Percentiles rank a stretch among this genome's conserved stretches.
Conservation (phyloP, 352 stramenopile species). For the Nothophytophthora sp. region DNA sequence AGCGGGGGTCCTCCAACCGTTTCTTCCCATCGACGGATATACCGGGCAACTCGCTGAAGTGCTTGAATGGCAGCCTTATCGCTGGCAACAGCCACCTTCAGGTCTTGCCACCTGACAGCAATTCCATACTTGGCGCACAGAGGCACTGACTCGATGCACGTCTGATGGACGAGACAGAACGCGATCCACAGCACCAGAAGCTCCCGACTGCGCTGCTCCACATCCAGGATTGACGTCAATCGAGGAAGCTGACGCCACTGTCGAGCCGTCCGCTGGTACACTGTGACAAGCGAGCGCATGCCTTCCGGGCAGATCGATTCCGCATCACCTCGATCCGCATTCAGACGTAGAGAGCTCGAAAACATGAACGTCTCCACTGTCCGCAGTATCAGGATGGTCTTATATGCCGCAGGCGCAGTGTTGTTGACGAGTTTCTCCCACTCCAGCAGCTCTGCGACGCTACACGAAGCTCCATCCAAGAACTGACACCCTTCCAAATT, state of each 20-base stretch:
- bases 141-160: constrained; percentile 5
- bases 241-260: constrained; percentile 14
- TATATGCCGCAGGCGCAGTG: constrained; percentile 5
- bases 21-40: constrained; percentile 43
- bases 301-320: constrained; percentile 6
- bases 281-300: constrained; percentile 11
- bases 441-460: constrained; percentile 6
- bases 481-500: constrained; percentile 20
- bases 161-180: constrained; percentile 44
- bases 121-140: constrained; percentile 39
- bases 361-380: constrained; percentile 40
- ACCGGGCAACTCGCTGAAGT: constrained; percentile 31
- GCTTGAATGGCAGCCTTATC: constrained; percentile 28
- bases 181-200: constrained; percentile 45
- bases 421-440: constrained; percentile 11
- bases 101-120: constrained; percentile 36
- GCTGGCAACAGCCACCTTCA: constrained; percentile 35
- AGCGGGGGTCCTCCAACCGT: constrained; percentile 8
- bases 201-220: constrained; percentile 41
- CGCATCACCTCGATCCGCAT: not conserved
- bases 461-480: constrained; percentile 16
- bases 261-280: constrained; percentile 12
- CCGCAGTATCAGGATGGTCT: constrained; percentile 18
- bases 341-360: constrained; percentile 2
- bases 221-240: constrained; percentile 14